Conservation (phyloP, 768 basidiomycete species). For the Favolaschia claudopus region DNA sequence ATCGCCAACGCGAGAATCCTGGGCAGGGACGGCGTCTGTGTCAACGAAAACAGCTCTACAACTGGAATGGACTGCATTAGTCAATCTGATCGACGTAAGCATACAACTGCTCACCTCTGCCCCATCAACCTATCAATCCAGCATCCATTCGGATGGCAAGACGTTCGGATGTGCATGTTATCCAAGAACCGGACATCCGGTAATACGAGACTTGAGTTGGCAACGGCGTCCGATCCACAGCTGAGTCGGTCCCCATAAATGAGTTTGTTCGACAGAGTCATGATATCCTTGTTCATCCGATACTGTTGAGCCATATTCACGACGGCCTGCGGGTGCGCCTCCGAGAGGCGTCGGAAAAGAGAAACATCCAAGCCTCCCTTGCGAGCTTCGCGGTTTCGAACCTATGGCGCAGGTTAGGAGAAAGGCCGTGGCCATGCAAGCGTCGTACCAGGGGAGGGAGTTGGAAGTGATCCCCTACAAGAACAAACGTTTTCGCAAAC, state of each 20-base stretch:
- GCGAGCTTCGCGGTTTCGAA: slow-evolving; percentile 80
- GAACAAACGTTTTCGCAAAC: slow-evolving; percentile 88
- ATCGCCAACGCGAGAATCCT: slow-evolving; percentile 84
- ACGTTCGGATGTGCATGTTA: slow-evolving; percentile 46
- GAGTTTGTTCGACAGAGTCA: slow-evolving; percentile 87
- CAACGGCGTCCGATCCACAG: slow-evolving; percentile 81
- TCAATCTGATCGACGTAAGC: not conserved
- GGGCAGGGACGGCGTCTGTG: slow-evolving; percentile 82
- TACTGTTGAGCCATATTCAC: slow-evolving; percentile 90
- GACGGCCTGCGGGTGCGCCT: slow-evolving; percentile 86
- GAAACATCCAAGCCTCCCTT: slow-evolving; percentile 89
- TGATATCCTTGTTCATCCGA: slow-evolving; percentile 96
- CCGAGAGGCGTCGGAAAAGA: slow-evolving; percentile 87
- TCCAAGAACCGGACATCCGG: slow-evolving; percentile 54
- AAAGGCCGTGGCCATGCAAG: not conserved
- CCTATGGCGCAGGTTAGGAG: slow-evolving; percentile 50
- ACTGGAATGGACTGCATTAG: slow-evolving; percentile 49
- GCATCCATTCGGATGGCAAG: slow-evolving; percentile 53
- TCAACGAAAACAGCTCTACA: slow-evolving; percentile 93
- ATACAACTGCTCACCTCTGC: slow-evolving; percentile 59
- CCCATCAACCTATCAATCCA: slow-evolving; percentile 76
- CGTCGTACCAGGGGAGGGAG: slow-evolving; percentile 86
- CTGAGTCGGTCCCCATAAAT: slow-evolving; percentile 80
- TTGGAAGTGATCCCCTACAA: slow-evolving; percentile 98
- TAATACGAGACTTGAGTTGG: slow-evolving; percentile 62